Conservation (phyloP, 2,329 filamentous ascomycete genomes). For the Aureobasidium sp. region DNA sequence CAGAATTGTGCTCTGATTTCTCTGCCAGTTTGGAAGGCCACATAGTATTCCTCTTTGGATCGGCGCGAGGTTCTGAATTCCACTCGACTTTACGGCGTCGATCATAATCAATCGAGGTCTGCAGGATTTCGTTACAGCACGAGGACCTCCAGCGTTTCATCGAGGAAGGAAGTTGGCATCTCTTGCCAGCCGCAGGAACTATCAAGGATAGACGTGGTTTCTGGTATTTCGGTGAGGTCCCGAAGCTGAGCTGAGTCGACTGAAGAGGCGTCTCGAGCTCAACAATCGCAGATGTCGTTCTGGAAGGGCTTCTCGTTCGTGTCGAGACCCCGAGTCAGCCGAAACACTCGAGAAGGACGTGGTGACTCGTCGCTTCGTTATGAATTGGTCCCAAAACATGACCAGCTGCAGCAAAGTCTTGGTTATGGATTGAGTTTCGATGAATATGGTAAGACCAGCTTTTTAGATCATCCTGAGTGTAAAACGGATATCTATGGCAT, state of each 20-base stretch:
- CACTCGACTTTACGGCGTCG: neutral
- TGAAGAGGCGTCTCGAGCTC: neutral
- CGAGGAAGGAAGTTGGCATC: neutral
- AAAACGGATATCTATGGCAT: neutral
- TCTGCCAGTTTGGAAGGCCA: no score
- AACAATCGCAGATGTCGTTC: neutral
- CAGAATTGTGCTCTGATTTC: neutral
- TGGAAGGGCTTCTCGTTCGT: neutral
- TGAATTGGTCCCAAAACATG: neutral
- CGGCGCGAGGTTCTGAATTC: no score
- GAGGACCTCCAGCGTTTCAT: neutral
- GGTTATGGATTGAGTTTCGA: constrained; percentile 7
- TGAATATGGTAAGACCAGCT: neutral
- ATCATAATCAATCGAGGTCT: neutral
- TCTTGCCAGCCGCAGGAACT: neutral
- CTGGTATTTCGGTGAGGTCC: neutral
- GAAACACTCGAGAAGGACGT: neutral
- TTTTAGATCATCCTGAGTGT: neutral
- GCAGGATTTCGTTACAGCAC: neutral
- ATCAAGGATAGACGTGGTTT: neutral
- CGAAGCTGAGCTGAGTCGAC: neutral
- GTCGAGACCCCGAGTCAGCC: neutral
- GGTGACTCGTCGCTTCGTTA: neutral
- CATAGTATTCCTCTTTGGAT: no score
- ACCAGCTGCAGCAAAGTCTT: neutral